A percentile compares a stretch with the other conserved stretches of the same genome.
These are phyloP conservation scores for Suillus ampliporus DNA, from an alignment of 768 basidiomycete species.

Conservation along the genomic window DNA sequence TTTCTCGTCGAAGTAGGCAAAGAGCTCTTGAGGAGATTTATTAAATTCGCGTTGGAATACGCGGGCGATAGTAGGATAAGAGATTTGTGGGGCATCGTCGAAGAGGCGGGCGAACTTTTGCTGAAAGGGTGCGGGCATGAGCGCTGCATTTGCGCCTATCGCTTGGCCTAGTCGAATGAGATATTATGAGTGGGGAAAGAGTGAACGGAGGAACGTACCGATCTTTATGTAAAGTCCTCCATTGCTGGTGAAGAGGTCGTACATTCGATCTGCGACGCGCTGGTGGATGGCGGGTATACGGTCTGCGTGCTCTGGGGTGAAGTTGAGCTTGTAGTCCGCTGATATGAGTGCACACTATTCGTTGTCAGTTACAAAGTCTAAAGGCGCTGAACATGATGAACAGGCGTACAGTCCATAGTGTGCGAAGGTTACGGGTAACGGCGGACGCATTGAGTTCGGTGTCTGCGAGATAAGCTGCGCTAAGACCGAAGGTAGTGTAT, in stretches of 20 bases:
- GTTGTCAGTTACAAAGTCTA: conserved; percentile 10
- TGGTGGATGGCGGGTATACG: conserved; percentile 83
- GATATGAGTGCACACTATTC: conserved; percentile 72
- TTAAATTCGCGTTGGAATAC: conserved; percentile 78
- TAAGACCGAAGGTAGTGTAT: conserved; percentile 33
- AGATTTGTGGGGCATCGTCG: conserved; percentile 87
- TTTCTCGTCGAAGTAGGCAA: conserved; percentile 75
- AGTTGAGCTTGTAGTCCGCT: conserved; percentile 88
- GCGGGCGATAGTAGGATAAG: conserved; percentile 66
- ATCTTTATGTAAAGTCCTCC: conserved; percentile 89
- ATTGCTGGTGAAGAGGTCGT: conserved; percentile 78
- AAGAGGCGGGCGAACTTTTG: conserved; percentile 83
- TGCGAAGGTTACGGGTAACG: conserved; percentile 51
- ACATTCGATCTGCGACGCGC: conserved; percentile 81
- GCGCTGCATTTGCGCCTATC: conserved; percentile 83
- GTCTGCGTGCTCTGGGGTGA: conserved; percentile 71
- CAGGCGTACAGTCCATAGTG: conserved; percentile 50
- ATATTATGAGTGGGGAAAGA: conserved; percentile 10
- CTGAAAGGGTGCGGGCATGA: conserved; percentile 85
- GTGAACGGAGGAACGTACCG: conserved; percentile 44
- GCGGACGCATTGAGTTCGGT: conserved; percentile 55
- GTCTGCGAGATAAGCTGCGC: conserved; percentile 45
- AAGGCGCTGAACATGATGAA: conserved; percentile 6
- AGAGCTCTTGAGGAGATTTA: conserved; percentile 70
- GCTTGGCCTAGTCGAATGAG: conserved; percentile 59